Evolutionary conservation across 2,329 filamentous ascomycete genomes (phyloP), one percentile per base, ranked within the genome.

Genomic region (Fusarium pseudograminearum): DNA sequence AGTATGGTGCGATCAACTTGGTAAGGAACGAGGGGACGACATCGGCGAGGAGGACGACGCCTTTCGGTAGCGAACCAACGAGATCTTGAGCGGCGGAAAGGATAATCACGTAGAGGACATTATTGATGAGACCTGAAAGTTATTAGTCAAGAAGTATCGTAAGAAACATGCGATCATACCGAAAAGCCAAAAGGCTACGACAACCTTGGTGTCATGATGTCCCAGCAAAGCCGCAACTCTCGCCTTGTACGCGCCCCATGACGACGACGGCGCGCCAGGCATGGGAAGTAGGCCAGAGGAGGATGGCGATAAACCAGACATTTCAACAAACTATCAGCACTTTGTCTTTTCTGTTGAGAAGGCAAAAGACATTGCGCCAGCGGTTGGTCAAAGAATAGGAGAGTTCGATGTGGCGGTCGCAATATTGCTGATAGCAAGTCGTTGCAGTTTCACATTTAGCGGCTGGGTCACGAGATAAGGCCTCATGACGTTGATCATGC

Each of bases 81-180:
- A 99, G 92, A 76, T 99, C 96, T 75, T 98, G 92, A 5, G 96
- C 96, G 36, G 96, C 93, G 31, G 94, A 97, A 75, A 99, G 91
- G 77, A 98, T 96, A 79, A 98, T 93, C 58, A 98, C 95, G 81
- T 98, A 98, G 81, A 98, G 91, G 73, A 98, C 93, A 82, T 98
- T 98, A 81, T 99, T 98, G 78, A 98, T 96, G 20, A 82, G 77
- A 57, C 81, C 81, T 82, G 20, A n/a, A 14, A 46, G 14, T 20
- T 40, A 41, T 75, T 50, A 74, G 69, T 40, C 6, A 36, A 31
- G 16, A 40, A 20, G n/a, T 9, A 22, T 5, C 2, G 7, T 5
- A 40, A 15, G 1, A 4, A 6, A 4, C 2, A 7, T 10, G n/a
- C 1, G 7, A 6, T n/a, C 58, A 10, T 54, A 98, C 95, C 95